These are phyloP conservation scores for Globisporangium mamillatum DNA, from an alignment of 352 stramenopile genomes.

Conservation along the genomic window DNA sequence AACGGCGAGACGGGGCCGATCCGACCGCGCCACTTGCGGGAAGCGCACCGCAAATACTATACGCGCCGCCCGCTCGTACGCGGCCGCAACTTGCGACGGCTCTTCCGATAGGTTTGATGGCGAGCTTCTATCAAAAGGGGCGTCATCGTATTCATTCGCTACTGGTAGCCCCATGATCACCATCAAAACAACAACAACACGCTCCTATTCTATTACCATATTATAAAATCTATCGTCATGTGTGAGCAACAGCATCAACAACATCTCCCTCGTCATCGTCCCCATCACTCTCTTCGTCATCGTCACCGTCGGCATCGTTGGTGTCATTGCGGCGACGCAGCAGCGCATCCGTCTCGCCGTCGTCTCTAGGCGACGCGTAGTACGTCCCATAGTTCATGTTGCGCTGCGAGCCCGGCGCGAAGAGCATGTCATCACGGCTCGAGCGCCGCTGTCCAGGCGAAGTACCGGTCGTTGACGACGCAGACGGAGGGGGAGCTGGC, in stretches of 20 bases:
- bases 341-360: constrained; percentile 8
- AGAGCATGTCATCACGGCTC: constrained; percentile 36
- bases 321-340: background rate
- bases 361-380: constrained; percentile 11
- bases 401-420: constrained; percentile 16
- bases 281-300: constrained; percentile 19
- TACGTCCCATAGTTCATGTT: constrained; percentile 26
- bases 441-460: constrained; percentile 24
- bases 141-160: background rate
- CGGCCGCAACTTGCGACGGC: constrained; percentile 51
- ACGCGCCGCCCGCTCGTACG: constrained; percentile 62
- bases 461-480: constrained; percentile 34
- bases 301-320: constrained; percentile 17
- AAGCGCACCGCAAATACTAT: constrained; percentile 85
- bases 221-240: constrained; percentile 20
- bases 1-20: constrained; percentile 77
- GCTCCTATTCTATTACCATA: constrained; percentile 24
- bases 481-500: constrained; percentile 28
- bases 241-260: constrained; percentile 4
- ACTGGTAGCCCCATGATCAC: background rate
- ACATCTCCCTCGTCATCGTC: constrained; percentile 22
- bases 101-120: constrained; percentile 35
- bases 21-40: constrained; percentile 64
- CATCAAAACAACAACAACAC: constrained; percentile 10
- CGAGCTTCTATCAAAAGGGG: background rate